Base-by-base conservation (phyloP, 1,284 basidiomycete species). In the Wolfiporia cocos region DNA sequence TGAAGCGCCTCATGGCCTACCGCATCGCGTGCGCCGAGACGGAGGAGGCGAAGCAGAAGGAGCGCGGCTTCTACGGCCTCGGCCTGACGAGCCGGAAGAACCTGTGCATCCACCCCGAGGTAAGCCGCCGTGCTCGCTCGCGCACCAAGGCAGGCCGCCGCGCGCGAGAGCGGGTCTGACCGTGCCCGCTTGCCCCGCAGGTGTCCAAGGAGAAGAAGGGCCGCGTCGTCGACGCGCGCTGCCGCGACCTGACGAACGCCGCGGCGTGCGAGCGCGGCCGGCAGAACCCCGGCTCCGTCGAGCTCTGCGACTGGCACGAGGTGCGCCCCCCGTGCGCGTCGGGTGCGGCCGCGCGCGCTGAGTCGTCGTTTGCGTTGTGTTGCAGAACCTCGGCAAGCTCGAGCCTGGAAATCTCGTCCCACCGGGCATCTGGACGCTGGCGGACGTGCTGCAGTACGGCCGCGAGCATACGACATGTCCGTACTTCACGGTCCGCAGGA, bases 201-300 rank as follows among this genome's bases (percentile, higher is more conserved):
- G 88, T 94, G 2, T 84, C 88, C 32, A 93, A 90, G 59, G 95
- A 99, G 71, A 97, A 98, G 71, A 98, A 98, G 63, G 96, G 96
- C 10, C 94, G 91, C 56, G 82, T 96, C 0, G 94, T 99, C 31
- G 96, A 99, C 69, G 95, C 95, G 17, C 76, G 92, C 45, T 99
- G 96, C 71, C 75, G 96, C 44, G 96, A 99, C 62, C 73, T 99
- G 49, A 99, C 96, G 7, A 93, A 87, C 55, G 69, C 92, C 22
- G 82, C 81, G 36, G 85, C 74, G 2, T 92, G 89, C 60, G 86
- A 93, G 64, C 91, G 88, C 59, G 91, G 89, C 2, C 75, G 91
- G 46, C 78, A 80, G 44, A 73, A 97, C 50, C 96, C 96, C 4
- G 93, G 91, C 3, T 94, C 91, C 32, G 89, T 94, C 11, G 88